Conservation (phyloP, 495 filamentous ascomycete species). For the Patellaria atrata region DNA sequence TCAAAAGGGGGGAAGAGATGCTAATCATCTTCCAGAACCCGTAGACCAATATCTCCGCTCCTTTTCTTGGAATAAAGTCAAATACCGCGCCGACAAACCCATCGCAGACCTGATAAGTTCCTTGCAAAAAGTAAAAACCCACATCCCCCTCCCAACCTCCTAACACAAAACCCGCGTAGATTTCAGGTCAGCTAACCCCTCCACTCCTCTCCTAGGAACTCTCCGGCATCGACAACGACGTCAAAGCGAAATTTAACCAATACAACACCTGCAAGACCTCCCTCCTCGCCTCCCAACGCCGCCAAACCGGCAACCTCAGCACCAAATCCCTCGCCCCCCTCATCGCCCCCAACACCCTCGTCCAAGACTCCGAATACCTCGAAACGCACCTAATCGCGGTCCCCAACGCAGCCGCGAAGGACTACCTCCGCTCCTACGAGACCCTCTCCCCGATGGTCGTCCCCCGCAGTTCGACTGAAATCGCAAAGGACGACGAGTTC, state of each 20-base stretch:
- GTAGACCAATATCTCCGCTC: conserved; percentile 81
- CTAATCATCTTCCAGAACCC: conserved; percentile 48
- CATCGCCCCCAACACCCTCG: conserved; percentile 59
- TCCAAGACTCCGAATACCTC: conserved; percentile 88
- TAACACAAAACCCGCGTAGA: neutral
- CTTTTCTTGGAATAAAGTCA: conserved; percentile 92
- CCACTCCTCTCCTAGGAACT: conserved; percentile 45
- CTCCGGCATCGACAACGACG: conserved; percentile 77
- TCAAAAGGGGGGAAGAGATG: neutral
- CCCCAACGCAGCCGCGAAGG: conserved; percentile 59
- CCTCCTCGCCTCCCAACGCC: conserved; percentile 64
- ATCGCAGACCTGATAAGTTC: conserved; percentile 72
- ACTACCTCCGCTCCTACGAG: conserved; percentile 82
- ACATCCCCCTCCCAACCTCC: too few species aligned
- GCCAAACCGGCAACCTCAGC: conserved; percentile 85
- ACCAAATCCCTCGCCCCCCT: conserved; percentile 85
- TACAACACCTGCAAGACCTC: conserved; percentile 82
- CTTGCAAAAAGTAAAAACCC: conserved; percentile 67
- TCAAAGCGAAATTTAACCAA: conserved; percentile 81
- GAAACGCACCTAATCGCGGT: conserved; percentile 89
- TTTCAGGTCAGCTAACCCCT: neutral
- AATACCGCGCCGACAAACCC: conserved; percentile 84
- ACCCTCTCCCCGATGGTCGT: conserved; percentile 75
- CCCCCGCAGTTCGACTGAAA: conserved; percentile 63
- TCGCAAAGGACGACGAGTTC: conserved; percentile 78